Conservation (phyloP, 306 rosid species). For the Cyclanthera cordifolia region DNA sequence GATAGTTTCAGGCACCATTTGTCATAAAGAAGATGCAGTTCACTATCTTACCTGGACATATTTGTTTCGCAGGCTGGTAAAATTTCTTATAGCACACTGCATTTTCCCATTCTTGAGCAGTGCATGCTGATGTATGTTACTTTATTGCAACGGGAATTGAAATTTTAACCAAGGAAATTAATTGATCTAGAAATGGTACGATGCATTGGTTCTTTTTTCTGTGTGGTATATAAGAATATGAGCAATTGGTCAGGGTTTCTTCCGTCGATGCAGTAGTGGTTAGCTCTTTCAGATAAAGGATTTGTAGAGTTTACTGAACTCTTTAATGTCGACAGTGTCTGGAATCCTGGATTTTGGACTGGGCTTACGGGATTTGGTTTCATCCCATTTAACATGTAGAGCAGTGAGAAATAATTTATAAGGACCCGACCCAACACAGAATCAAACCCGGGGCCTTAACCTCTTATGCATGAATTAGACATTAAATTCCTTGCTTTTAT, state of each 20-base stretch:
- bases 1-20: constrained; percentile 88
- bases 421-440: too few relatives aligned
- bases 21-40: constrained; percentile 87
- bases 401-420: neutral
- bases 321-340: neutral
- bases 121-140: neutral
- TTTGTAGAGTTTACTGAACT: neutral
- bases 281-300: neutral
- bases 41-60: constrained; percentile 98
- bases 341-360: neutral
- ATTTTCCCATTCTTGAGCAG: neutral
- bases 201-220: neutral
- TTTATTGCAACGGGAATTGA: neutral
- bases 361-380: neutral
- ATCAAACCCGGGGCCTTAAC: too few relatives aligned
- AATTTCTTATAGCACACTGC: constrained; percentile 14
- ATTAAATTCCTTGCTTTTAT: too few relatives aligned
- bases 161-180: neutral
- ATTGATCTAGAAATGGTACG: neutral
- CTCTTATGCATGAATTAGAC: too few relatives aligned
- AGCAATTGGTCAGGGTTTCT: neutral
- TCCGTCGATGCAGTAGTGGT: neutral
- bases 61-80: constrained; percentile 88
- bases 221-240: neutral
- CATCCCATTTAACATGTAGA: neutral